Base-by-base conservation (phyloP, 1,284 basidiomycete genomes). In the Pseudozyma sp. region DNA sequence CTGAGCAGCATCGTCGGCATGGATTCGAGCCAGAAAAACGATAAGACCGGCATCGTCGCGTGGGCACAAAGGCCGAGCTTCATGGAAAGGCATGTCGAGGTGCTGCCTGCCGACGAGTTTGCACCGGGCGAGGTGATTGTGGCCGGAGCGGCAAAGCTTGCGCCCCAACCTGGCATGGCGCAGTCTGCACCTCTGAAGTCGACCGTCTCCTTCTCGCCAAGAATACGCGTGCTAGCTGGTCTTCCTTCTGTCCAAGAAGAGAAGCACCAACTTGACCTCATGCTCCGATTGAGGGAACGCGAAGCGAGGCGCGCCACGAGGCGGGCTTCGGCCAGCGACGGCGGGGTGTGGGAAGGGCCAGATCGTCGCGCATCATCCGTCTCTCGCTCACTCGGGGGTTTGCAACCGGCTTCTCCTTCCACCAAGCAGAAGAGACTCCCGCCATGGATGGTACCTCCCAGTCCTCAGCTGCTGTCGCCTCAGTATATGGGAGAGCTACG, bases 361-460 rank as follows among this genome's bases (percentile, higher is more conserved):
- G 54, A 49, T 31, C 49, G 61, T 11, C 44, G 45, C 31, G 4
- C 54, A 2, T 49, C 35, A 1, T 24, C 50, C 11, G 16, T n/a
- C 7, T 5, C 19, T 24, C 51, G 50, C 7, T 43, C 54, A 3
- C 6, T 30, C 9, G 40, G 45, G 19, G 54, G 42, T 10, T 56
- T 61, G 30, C 55, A 52, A 6, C 45, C 59, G 6, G 60, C 55
- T 7, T 69, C 67, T 24, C 67, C 67, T 0, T 46, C 47, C 1
- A 39, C 10, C 33, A 63, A 64, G 56, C 48, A 24, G 16, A 74
- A 60, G 50, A 43, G 55, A 35, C 46, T 69, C 19, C 56, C 75
- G 31, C 71, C 75, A 5, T 77, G 75, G 75, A 65, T 77, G 49
- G 68, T 68, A 8, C 65, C 71, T 6, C 45, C 56, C 19, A 50